phyloP scores from a whole-genome alignment of 306 rosid genomes.

The Leucaena leucocephala region DNA sequence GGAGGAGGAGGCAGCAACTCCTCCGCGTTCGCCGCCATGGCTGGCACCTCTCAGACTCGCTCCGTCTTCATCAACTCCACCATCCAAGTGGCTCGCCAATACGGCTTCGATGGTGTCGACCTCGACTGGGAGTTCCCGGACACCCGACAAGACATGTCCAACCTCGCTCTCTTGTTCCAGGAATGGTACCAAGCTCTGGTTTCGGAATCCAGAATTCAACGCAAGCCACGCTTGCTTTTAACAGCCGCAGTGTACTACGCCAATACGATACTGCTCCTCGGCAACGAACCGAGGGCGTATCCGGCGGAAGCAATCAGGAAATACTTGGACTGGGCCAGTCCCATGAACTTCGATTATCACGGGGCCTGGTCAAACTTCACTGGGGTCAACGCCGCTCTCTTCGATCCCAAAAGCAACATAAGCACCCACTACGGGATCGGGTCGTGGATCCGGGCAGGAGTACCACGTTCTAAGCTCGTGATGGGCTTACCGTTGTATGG shows the following conservation, averaged over 20 bases:
- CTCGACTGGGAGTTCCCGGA: constrained; percentile 86
- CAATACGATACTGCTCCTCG: constrained; percentile 36
- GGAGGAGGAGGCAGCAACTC: constrained; percentile 73
- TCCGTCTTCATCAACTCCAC: constrained; percentile 64
- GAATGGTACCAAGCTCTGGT: constrained; percentile 62
- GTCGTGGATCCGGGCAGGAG: constrained; percentile 72
- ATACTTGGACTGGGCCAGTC: constrained; percentile 69
- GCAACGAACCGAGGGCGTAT: constrained; percentile 45
- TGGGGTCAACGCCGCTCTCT: constrained; percentile 55
- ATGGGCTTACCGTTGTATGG: constrained; percentile 82
- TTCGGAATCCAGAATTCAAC: constrained; percentile 27
- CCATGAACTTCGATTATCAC: constrained; percentile 81
- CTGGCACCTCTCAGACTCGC: constrained; percentile 35
- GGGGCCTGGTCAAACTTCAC: constrained; percentile 68
- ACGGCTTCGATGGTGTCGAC: constrained; percentile 74
- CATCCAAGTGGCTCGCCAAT: constrained; percentile 56
- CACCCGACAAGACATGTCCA: constrained; percentile 56
- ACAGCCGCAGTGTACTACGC: constrained; percentile 71
- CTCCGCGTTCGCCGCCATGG: constrained; percentile 59
- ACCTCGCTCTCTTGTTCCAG: constrained; percentile 52
- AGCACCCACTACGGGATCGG: constrained; percentile 56
- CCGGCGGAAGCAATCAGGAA: constrained; percentile 49
- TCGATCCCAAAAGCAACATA: constrained; percentile 51
- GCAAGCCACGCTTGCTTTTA: constrained; percentile 53
- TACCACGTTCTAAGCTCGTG: constrained; percentile 53